Conservation (phyloP, 2,329 filamentous ascomycete species). For the Fonsecaea pugnacius region DNA sequence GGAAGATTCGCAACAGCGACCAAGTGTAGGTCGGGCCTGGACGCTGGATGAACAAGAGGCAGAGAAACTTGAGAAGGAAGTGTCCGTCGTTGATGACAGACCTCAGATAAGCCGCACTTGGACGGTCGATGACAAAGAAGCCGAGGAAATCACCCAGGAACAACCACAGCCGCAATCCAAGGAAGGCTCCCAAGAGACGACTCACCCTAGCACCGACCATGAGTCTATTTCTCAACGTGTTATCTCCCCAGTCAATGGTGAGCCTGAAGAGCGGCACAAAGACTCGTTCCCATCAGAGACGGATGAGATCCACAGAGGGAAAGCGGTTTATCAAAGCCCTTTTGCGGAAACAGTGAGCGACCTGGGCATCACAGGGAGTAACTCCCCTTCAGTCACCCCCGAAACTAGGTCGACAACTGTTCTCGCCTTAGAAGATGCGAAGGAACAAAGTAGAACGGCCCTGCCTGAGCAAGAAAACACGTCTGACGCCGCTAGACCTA, state of each 20-base stretch:
- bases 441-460: background rate
- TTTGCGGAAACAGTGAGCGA: conserved; percentile 57
- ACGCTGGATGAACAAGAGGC: conserved; percentile 32
- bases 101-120: conserved; percentile 28
- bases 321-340: conserved; percentile 54
- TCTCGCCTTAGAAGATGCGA: background rate
- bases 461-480: background rate
- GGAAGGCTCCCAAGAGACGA: background rate
- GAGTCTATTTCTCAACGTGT: background rate
- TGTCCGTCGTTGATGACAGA: conserved; percentile 26
- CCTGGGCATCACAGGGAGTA: conserved; percentile 39
- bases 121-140: conserved; percentile 31
- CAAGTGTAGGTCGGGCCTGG: conserved; percentile 27
- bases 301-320: conserved; percentile 40
- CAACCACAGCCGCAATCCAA: background rate
- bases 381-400: background rate
- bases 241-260: background rate
- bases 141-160: conserved; percentile 24
- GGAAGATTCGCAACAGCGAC: conserved; percentile 15
- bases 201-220: conserved; percentile 1
- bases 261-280: conserved; percentile 6
- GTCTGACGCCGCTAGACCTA: conserved; percentile 5
- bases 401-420: background rate
- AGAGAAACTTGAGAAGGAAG: conserved; percentile 28
- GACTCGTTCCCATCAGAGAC: background rate